Conservation (phyloP, 2,329 filamentous ascomycete genomes). For the Arthroderma sp. region DNA sequence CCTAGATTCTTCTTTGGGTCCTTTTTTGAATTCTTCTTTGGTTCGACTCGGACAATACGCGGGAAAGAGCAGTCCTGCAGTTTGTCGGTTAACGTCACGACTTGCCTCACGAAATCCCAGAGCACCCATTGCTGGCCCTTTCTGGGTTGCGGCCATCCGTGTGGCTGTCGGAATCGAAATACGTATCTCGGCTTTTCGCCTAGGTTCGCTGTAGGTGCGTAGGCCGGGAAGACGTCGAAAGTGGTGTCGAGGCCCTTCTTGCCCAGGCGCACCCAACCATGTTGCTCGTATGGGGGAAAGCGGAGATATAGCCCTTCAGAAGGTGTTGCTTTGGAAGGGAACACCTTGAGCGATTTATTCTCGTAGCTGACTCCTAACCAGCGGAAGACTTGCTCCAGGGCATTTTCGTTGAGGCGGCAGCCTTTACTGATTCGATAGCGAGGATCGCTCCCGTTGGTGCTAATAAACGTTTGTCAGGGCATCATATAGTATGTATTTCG, state of each 20-base stretch:
- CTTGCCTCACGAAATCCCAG: neutral
- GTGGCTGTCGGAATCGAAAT: neutral
- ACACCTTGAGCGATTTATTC: neutral
- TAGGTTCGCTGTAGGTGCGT: neutral
- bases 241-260: neutral
- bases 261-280: neutral
- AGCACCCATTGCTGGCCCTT: neutral
- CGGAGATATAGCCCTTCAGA: neutral
- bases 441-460: neutral
- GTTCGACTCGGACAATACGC: no score
- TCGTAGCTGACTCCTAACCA: neutral
- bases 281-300: neutral
- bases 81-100: neutral
- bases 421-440: neutral
- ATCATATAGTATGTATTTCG: neutral
- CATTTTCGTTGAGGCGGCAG: neutral
- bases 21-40: neutral
- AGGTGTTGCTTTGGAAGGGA: neutral
- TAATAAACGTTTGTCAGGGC: neutral
- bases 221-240: neutral
- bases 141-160: neutral
- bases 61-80: neutral
- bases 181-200: neutral
- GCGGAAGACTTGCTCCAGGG: neutral
- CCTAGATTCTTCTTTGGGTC: neutral